Base-by-base conservation (phyloP, 2,329 filamentous ascomycete genomes). In the Exophiala sp. region DNA sequence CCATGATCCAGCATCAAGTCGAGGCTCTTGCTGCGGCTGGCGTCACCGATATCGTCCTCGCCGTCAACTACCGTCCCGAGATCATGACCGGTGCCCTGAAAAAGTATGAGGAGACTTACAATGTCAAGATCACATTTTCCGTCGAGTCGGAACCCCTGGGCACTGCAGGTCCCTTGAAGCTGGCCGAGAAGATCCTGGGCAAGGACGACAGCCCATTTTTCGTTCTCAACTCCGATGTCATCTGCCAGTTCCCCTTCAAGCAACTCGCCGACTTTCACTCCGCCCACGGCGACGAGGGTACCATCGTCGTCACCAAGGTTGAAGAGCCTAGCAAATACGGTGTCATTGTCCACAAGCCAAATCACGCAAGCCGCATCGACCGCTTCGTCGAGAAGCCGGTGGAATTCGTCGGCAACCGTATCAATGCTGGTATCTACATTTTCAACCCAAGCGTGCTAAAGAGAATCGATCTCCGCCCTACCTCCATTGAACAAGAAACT, bases 361-460 rank as follows among this genome's bases (percentile, higher is more conserved):
- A 84, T 70, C 88, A 95, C 73, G 74, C 87, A 47, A 88, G 88
- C 40, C 83, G 87, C 67, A 97, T 98, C 70, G 93, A 98, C 73
- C 89, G 93, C 62, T 98, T 98, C 75, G 93, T 98, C 62, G 91
- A 98, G 81, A 98, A 98, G 79, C 91, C 91, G 30, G 88, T 97
- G 67, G 88, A 97, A 74, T 97, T 96, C 67, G 91, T 97, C 51
- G 91, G 91, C 64, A 97, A 97, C 80, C 86, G 91, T 60, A 97
- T 97, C 79, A 97, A 97, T 65, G 93, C 91, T 61, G 93, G 93
- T 73, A 88, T 97, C 73, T 97, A 97, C 78, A 95, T 97, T 64
- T 79, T 97, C 65, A 97, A 96, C 78, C 89, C 90, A 42, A 89
- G 85, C 44, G 82, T 97, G 34, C 81, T 98, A 53, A 76, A 83